Base-by-base conservation (phyloP, 768 basidiomycete species). In the Panaeolus cyanescens region DNA sequence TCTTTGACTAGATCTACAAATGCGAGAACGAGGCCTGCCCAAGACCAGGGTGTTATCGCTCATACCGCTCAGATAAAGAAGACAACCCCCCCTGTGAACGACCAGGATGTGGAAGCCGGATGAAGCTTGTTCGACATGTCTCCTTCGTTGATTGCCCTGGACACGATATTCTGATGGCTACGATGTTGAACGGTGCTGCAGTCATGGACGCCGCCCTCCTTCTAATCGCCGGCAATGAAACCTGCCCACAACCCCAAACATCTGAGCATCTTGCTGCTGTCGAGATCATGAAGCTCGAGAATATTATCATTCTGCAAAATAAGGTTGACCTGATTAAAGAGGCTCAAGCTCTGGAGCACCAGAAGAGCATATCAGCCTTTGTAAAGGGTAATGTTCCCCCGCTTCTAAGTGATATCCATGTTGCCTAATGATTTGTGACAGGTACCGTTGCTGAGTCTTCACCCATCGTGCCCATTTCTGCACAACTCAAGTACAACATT, bases 151-250 rank as follows among this genome's bases (percentile, higher is more conserved):
- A 99, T 76, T 95, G 91, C 68, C 94, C 93, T 1, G 93, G 96
- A 63, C 96, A 96, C 86, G 95, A 98, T 76, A 99, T 99, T 88
- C 89, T 99, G 75, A 99, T 99, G 97, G 97, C 97, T 55, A 99
- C 96, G 65, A 99, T 99, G 97, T 82, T 99, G 68, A 99, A 99
- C 84, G 97, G 96, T 75, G 97, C 97, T 39, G 97, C 97, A 9
- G 96, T 99, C 82, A 99, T 99, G 97, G 96, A 99, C 77, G 97
- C 96, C 58, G 97, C 97, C 4, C 80, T 99, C 0, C 84, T 99
- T 1, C 89, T 99, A 58, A 87, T 99, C 61, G 97, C 97, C 20
- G 97, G 93, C 30, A 99, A 99, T 78, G 97, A 99, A 82, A 93
- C 95, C 2, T 99, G 97, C 75, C 97, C 96, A 1, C 97, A 99